Evolutionary conservation across 176 grass and related monocot genomes (phyloP), one percentile per base, ranked within the genome.

Genomic region (Calamus simplicifolius): DNA sequence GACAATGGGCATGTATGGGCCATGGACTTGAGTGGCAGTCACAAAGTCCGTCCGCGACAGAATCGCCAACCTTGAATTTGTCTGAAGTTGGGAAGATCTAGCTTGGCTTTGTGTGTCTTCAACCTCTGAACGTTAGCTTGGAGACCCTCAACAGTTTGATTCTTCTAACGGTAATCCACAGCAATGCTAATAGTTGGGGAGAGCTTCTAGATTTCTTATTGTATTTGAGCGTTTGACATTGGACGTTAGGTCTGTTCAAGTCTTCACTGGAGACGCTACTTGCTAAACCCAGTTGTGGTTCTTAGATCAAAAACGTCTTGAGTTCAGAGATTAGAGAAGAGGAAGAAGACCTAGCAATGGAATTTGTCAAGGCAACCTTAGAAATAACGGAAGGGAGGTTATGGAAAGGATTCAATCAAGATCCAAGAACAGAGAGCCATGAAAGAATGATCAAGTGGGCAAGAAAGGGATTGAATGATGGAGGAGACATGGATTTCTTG

Each of bases 31-130:
- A 26, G 85, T 95, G n/a, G 85, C 85, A 12, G 72, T 95, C 16
- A 81, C 81, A 48, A n/a, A 95, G 84, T 68, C 85, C 89, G 72
- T 89, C 89, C 3, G 81, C 72, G 25, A 85, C 48, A 21, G 89
- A 95, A 73, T 95, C 89, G 68, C 89, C 89, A 80, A 78, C 89
- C 89, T 95, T 94, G 58, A 93, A 76, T 59, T 93, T 87, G 57
- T 74, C 70, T 17, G 85, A 69, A 29, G 69, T 88, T 68, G 89
- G 89, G 84, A 88, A 88, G 77, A 94, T 88, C 89, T 27, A 88
- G 74, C 59, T 85, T 94, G 18, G 88, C 88, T 62, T 93, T 87
- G 73, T 87, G 87, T 16, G 83, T 93, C 62, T 93, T 87, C 14
- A 93, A 66, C 80, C 88, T 73, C 62, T 84, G 80, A 16, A 81